phyloP scores from a whole-genome alignment of 2,329 filamentous ascomycete genomes.

The Sarocladium oryzae region DNA sequence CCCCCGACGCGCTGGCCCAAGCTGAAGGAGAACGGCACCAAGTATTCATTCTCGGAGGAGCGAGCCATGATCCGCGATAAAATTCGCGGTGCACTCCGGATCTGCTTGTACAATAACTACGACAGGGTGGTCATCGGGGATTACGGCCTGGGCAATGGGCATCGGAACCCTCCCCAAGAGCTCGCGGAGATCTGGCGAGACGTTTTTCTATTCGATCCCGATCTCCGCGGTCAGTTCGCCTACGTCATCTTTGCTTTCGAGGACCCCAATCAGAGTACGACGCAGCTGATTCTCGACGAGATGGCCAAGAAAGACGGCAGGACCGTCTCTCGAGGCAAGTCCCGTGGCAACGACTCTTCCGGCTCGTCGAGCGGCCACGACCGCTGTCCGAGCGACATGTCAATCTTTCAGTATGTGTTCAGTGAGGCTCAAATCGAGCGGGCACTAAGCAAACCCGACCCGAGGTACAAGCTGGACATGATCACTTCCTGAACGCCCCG shows the following conservation, averaged over 20 bases:
- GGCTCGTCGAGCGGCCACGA: conserved; percentile 21
- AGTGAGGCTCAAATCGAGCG: conserved; percentile 41
- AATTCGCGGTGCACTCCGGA: conserved; percentile 63
- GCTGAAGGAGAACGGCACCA: conserved; percentile 57
- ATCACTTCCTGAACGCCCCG: conserved; percentile 34
- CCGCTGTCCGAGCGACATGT: conserved; percentile 35
- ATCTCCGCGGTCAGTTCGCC: conserved; percentile 54
- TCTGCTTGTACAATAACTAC: conserved; percentile 57
- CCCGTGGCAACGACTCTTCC: conserved; percentile 22
- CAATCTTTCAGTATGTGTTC: conserved; percentile 50
- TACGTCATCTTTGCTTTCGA: conserved; percentile 61
- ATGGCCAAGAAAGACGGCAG: conserved; percentile 42
- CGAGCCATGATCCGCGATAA: conserved; percentile 67
- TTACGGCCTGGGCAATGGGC: conserved; percentile 58
- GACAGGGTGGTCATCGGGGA: conserved; percentile 54
- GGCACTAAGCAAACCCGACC: conserved; percentile 45
- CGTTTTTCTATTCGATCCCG: conserved; percentile 54
- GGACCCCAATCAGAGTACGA: conserved; percentile 46
- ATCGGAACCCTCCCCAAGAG: conserved; percentile 59
- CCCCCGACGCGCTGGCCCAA: conserved; percentile 68
- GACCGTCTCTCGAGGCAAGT: conserved; percentile 26
- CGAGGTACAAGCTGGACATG: conserved; percentile 48
- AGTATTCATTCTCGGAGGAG: conserved; percentile 67
- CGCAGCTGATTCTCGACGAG: conserved; percentile 47
- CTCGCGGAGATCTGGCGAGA: conserved; percentile 62